Evolutionary conservation across 495 filamentous ascomycete genomes (phyloP).

Genomic region (Xylaria nigripes): DNA sequence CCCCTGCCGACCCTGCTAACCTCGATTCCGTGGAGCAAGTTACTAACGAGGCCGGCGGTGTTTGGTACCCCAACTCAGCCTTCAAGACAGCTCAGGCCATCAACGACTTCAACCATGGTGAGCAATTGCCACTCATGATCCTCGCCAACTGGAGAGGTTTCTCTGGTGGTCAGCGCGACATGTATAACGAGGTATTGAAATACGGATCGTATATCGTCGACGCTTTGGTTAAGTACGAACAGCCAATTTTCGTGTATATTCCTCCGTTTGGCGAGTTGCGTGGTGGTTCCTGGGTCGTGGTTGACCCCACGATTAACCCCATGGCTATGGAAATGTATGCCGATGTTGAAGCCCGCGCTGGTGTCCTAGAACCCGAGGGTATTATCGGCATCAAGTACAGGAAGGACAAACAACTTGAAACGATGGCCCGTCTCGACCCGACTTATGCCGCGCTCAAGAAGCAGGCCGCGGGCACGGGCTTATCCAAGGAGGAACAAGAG

Average conservation of each 20-base stretch:
- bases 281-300: conserved; percentile 98
- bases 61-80: conserved; percentile 99
- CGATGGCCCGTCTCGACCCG: conserved; percentile 89
- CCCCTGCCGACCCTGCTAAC: conserved; percentile 96
- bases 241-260: conserved; percentile 98
- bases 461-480: conserved; percentile 55
- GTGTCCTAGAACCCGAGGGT: conserved; percentile 96
- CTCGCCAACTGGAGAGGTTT: conserved; percentile 99
- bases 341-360: conserved; percentile 88
- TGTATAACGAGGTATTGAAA: conserved; percentile 99
- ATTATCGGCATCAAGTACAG: conserved; percentile 98
- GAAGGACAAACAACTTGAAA: conserved; percentile 94
- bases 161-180: conserved; percentile 97
- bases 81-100: conserved; percentile 99
- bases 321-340: conserved; percentile 99
- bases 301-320: conserved; percentile 96
- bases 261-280: conserved; percentile 93
- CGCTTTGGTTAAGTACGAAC: conserved; percentile 94
- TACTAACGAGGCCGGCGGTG: conserved; percentile 87
- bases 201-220: conserved; percentile 99
- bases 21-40: conserved; percentile 96
- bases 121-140: conserved; percentile 97
- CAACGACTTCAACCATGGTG: conserved; percentile 97
- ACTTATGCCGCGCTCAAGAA: conserved; percentile 76
- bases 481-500: conserved; percentile 63